A percentile compares a stretch with the other conserved stretches of the same genome.
Evolutionary conservation across 495 filamentous ascomycete species (phyloP).

Genomic region (Penicillium longicatenatum): DNA sequence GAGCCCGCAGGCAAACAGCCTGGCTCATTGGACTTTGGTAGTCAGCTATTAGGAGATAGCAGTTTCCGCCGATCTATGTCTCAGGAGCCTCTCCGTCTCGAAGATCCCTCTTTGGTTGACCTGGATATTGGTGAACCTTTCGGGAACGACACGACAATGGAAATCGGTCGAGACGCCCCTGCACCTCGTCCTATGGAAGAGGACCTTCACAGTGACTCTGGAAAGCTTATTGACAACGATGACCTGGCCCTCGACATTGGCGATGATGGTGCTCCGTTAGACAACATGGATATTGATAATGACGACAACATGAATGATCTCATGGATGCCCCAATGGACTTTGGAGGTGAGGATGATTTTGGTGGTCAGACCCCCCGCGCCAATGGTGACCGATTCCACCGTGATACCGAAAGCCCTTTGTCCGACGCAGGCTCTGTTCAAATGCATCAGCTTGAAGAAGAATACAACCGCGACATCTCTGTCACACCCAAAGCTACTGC

Average conservation of each 20-base stretch:
- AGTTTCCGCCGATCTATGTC: conserved; percentile 52
- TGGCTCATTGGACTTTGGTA: conserved; percentile 57
- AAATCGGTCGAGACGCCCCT: conserved; percentile 82
- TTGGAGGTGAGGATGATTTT: conserved; percentile 47
- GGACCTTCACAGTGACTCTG: conserved; percentile 70
- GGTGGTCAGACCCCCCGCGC: conserved; percentile 51
- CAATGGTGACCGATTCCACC: conserved; percentile 60
- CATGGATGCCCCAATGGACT: conserved; percentile 47
- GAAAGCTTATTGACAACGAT: conserved; percentile 47
- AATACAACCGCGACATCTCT: conserved; percentile 57
- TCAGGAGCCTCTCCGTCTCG: conserved; percentile 50
- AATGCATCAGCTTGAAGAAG: conserved; percentile 54
- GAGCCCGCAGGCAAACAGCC: conserved; percentile 62
- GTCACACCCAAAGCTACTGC: conserved; percentile 60
- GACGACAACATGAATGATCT: conserved; percentile 35
- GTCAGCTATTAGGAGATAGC: conserved; percentile 69
- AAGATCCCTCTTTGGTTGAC: conserved; percentile 52
- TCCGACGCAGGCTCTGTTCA: conserved; percentile 37
- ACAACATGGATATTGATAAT: conserved; percentile 41
- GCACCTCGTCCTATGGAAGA: conserved; percentile 65
- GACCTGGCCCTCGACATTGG: conserved; percentile 56
- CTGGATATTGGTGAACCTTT: conserved; percentile 53
- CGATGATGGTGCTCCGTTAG: conserved; percentile 51
- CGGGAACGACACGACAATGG: conserved; percentile 64
- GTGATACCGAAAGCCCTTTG: conserved; percentile 53